These are phyloP conservation scores for Beauveria scarabaeidicola DNA, from an alignment of 2,329 filamentous ascomycete genomes.

Conservation along the genomic window DNA sequence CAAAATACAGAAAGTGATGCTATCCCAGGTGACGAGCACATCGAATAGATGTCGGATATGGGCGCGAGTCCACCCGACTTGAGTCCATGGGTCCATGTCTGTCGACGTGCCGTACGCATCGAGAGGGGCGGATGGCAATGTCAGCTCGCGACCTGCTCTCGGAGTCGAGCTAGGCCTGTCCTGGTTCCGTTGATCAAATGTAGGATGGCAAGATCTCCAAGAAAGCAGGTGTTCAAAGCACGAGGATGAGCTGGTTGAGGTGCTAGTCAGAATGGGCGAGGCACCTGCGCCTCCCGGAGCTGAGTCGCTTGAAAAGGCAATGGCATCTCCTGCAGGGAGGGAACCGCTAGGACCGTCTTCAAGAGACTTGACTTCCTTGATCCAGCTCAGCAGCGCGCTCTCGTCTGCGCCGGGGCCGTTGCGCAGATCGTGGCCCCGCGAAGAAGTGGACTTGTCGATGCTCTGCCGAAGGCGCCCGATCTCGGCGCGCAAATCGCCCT, in stretches of 20 bases:
- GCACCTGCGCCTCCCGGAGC: background rate
- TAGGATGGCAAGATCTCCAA: constrained; percentile 3
- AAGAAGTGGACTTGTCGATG: background rate
- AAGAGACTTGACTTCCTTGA: background rate
- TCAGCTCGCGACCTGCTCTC: background rate
- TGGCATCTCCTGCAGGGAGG: background rate
- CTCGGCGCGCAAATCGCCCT: constrained; percentile 16
- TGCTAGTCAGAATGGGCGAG: background rate
- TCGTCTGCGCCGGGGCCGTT: background rate
- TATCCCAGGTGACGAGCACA: constrained; percentile 10
- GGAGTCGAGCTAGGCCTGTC: background rate
- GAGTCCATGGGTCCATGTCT: background rate
- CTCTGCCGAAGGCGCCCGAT: constrained; percentile 16
- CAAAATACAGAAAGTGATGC: constrained; percentile 14
- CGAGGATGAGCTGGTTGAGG: background rate
- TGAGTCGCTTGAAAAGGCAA: background rate
- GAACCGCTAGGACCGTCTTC: background rate
- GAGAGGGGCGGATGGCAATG: background rate
- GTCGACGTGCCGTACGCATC: background rate
- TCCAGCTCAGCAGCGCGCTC: background rate
- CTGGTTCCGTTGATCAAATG: background rate
- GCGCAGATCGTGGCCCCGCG: background rate
- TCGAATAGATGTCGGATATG: constrained; percentile 11
- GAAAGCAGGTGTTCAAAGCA: constrained; percentile 6
- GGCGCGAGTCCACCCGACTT: constrained; percentile 10